Percentiles rank a stretch among this genome's conserved stretches.
Conservation (phyloP, 148 eudicot genomes). For the Dianthus caryophyllus region DNA sequence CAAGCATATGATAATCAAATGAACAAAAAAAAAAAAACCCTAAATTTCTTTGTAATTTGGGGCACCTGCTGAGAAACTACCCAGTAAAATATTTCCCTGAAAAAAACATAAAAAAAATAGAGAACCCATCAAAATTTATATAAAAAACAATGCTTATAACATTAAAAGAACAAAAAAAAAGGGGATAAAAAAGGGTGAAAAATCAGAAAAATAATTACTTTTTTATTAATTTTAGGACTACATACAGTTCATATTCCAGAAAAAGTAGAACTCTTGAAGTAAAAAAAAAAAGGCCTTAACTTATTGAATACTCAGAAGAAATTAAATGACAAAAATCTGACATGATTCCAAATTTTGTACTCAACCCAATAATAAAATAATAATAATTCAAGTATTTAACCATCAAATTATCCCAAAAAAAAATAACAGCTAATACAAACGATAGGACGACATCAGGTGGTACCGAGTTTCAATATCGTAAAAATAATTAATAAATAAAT, state of each 20-base stretch:
- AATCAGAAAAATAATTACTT: constrained; percentile 18
- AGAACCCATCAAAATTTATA: too few species aligned
- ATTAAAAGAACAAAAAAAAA: too few species aligned
- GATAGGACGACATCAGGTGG: too few species aligned
- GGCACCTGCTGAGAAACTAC: too few species aligned
- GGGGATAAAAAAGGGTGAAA: constrained; percentile 19
- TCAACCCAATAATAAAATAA: constrained; percentile 23
- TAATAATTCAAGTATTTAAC: constrained; percentile 16
- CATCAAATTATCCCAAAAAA: constrained; percentile 16
- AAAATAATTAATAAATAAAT: not conserved
- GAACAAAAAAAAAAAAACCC: not conserved
- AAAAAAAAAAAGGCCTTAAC: too few species aligned
- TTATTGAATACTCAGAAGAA: constrained; percentile 17
- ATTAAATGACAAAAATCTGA: constrained; percentile 14
- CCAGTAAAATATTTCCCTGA: constrained; percentile 23
- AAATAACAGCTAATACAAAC: too few species aligned
- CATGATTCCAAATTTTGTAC: constrained; percentile 14
- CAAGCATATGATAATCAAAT: constrained; percentile 9
- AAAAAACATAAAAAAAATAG: constrained; percentile 1
- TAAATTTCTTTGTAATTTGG: too few species aligned
- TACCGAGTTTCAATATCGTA: constrained; percentile 27
- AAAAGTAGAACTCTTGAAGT: constrained; percentile 30
- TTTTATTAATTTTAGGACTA: constrained; percentile 17
- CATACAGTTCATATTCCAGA: constrained; percentile 25
- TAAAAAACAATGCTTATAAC: too few species aligned